Base-by-base conservation (phyloP, 129 eudicot species). In the Smallanthus sonchifolius region DNA sequence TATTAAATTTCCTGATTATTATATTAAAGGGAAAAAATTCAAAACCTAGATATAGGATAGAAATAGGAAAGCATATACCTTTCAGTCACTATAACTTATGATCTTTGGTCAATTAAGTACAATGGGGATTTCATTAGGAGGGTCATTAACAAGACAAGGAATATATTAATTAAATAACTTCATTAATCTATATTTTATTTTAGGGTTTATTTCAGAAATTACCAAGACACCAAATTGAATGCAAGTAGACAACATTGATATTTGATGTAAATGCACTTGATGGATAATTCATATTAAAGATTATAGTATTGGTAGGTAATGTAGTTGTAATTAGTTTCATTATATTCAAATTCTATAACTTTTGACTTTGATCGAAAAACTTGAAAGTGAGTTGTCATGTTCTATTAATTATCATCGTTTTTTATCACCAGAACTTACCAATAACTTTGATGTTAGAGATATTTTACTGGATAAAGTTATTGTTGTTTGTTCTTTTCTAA, bases 11-110 rank as follows among this genome's bases (percentile, higher is more conserved):
- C 2, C 28, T 2, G 13, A 63, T 63, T 37, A 63, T 36, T 36
- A 63, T 63, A 60, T 60, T 60, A 32, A 35, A 0, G 8, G 24
- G 44, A 38, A 2, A 63, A 2, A n/a, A 2, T 35, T 15, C 47
- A 63, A 63, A 63, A 63, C 69, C 69, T 63, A 63, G 69, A 63
- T 63, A 36, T 37, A 35, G 69, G 45, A 35, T 61, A 61, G 34
- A 61, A 35, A 61, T 61, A 61, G 67, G 67, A 61, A 30, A 11
- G 15, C 19, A 61, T 61, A 61, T 14, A 34, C 20, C 67, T 61
- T 61, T 34, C 42, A 13, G 42, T 61, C 17, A 61, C 42, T 35
- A 14, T 61, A 34, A 56, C 63, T 56, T 56, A 56, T 24, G 35
- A 56, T 28, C 36, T 56, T 56, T 24, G 63, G 15, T 19, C 28